Percentiles rank a stretch among this genome's conserved stretches.
Conservation (phyloP, 768 basidiomycete species). For the Strobilomyces confusus region DNA sequence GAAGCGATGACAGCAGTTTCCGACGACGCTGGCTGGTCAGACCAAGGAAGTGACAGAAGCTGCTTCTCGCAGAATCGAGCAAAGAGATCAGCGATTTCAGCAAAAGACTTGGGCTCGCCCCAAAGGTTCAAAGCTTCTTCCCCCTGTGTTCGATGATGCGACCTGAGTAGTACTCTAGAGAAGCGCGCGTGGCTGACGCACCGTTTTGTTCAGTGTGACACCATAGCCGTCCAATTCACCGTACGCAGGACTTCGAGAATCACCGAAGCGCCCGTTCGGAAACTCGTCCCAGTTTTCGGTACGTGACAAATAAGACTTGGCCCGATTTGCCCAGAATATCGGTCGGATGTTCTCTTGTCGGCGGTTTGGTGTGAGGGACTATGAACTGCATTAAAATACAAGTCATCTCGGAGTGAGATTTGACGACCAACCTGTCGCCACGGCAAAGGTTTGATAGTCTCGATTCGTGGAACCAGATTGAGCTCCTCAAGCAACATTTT, state of each 20-base stretch:
- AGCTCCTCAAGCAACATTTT: conserved; percentile 94
- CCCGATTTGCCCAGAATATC: conserved; percentile 98
- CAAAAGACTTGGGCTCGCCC: conserved; percentile 68
- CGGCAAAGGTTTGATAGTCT: conserved; percentile 91
- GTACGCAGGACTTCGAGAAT: conserved; percentile 95
- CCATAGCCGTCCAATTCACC: conserved; percentile 98
- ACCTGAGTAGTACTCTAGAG: conserved; percentile 5
- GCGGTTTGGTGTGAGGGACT: conserved; percentile 91
- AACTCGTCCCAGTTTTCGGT: conserved; percentile 99
- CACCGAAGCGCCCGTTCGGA: conserved; percentile 98
- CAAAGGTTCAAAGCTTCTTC: conserved; percentile 85
- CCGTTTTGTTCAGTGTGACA: conserved; percentile 86
- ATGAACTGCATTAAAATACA: conserved; percentile 5
- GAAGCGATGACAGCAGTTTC: conserved; percentile 81
- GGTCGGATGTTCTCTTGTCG: conserved; percentile 92
- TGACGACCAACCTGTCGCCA: conserved; percentile 79
- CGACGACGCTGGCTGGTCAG: conserved; percentile 77
- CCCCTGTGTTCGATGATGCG: conserved; percentile 50
- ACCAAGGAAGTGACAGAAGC: conserved; percentile 88
- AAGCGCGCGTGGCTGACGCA: conserved; percentile 31
- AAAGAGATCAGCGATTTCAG: conserved; percentile 74
- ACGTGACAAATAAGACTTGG: conserved; percentile 91
- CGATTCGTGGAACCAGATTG: conserved; percentile 79
- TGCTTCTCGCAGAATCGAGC: conserved; percentile 74
- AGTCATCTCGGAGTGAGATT: not conserved